Base-by-base conservation (phyloP, 148 eudicot species). In the Silene conica region DNA sequence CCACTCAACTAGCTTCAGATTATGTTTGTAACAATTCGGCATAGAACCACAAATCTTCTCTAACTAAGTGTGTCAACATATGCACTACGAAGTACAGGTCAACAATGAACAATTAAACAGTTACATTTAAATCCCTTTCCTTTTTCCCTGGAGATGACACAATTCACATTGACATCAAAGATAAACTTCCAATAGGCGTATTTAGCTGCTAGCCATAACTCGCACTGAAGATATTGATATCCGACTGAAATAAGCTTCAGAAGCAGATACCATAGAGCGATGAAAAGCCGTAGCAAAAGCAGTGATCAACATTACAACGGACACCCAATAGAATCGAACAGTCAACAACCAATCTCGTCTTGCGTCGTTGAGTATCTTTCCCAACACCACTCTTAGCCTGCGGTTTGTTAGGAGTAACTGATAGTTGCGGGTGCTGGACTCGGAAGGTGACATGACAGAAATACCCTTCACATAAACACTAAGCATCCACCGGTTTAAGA, bases 221-320 rank as follows among this genome's bases (percentile, higher is more conserved):
- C 75, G 83, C 61, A 79, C 56, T 0, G 85, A 82, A 77, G 84
- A 71, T 71, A 87, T 83, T 19, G 88, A 83, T 58, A 81, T 57
- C 20, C 80, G 86, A 61, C 81, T 79, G 72, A 87, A 21, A 66
- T 82, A 82, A 25, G 83, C 65, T 74, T 85, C 80, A 8, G 81
- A 83, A 57, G 90, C 69, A 48, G 87, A 79, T 31, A 79, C 82
- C 57, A 96, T 60, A 77, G 85, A 26, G 71, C 86, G 88, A 31
- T 83, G 91, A 75, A 80, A 89, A 60, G 97, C 93, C 86, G 86
- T 65, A 69, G 88, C 91, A 4, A 84, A 87, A 77, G 94, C 92
- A 26, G 73, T 70, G 67, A 83, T 56, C 76, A 84, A 59, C 76
- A 87, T 81, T 15, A 69, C 68, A 57, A 82, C 71, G 19, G 90